Evolutionary conservation across 1,139 yeast species (phyloP), one percentile per base, ranked within the genome.

Genomic region (Taphrina pruni): DNA sequence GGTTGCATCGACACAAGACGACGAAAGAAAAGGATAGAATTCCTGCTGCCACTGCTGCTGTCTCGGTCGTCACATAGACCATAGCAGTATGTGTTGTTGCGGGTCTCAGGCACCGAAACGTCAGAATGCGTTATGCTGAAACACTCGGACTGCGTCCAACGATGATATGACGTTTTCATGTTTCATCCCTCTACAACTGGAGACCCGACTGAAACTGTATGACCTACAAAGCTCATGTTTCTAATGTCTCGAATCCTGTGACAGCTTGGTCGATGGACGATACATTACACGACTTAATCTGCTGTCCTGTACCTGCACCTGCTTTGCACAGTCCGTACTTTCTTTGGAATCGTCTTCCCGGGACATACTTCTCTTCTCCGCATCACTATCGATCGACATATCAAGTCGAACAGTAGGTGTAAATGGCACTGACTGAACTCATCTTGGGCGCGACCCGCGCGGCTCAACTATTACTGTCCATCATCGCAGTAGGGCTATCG

Each of bases 341-440:
- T 26, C 32, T 26, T 26, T 4, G 4, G 4, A 26, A 4, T 26
- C 32, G 32, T 26, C 32, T 4, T 26, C 32, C 4, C 32, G 32
- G 32, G 32, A 26, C 17, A 17, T 17, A 17, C 17, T 17, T 17
- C 17, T 17, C 17, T 17, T 17, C 17, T 17, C 17, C 17, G 17
- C 17, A 17, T 17, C 17, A 17, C 17, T 17, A 17, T 17, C 17
- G 17, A 17, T 17, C 17, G 17, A 17, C 17, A 17, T 17, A 26
- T 26, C 32, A 26, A 26, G 32, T 26, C 32, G 32, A 2, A 26
- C 32, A 26, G 32, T 26, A 26, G 4, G 54, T 64, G 67, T 26
- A 26, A 26, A 64, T 64, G 67, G 60, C 67, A 12, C 48, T 64
- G 11, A 64, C 67, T 9, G 67, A 64, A 38, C 45, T 64, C 20